Conservation (phyloP, 2,329 filamentous ascomycete genomes). For the Venturia asperata region DNA sequence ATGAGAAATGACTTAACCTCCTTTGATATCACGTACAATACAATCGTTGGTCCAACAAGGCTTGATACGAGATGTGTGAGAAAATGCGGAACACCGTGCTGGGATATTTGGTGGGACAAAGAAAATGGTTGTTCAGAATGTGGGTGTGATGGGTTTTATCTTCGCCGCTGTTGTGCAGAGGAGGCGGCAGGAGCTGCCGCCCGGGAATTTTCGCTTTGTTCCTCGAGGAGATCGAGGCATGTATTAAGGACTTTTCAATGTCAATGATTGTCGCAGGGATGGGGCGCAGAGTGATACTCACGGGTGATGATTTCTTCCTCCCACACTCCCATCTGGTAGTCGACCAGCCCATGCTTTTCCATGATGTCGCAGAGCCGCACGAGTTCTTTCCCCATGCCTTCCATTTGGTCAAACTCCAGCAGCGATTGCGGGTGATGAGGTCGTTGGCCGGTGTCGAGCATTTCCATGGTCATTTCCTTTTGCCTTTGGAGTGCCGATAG, state of each 20-base stretch:
- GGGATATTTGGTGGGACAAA: slow-evolving; percentile 2
- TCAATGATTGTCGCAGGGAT: background rate
- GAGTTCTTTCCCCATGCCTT: slow-evolving; percentile 75
- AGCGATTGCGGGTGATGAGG: slow-evolving; percentile 54
- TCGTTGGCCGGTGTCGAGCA: slow-evolving; percentile 53
- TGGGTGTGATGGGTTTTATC: background rate
- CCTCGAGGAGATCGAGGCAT: slow-evolving; percentile 49
- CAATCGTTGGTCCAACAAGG: background rate
- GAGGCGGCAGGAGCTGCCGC: background rate
- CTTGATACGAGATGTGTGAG: background rate
- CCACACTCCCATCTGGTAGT: slow-evolving; percentile 95
- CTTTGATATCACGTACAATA: slow-evolving; percentile 4
- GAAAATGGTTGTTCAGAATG: background rate
- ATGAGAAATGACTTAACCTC: background rate
- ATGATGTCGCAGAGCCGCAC: slow-evolving; percentile 77
- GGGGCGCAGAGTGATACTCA: slow-evolving; percentile 45
- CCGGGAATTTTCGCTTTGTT: slow-evolving; percentile 21
- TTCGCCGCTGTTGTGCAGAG: slow-evolving; percentile 12
- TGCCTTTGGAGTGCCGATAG: slow-evolving; percentile 75
- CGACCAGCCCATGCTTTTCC: slow-evolving; percentile 86
- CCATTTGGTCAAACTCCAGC: slow-evolving; percentile 61
- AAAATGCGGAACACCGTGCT: background rate
- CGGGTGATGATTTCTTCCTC: slow-evolving; percentile 84
- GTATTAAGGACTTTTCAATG: slow-evolving; percentile 43
- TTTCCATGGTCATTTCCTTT: slow-evolving; percentile 60